Base-by-base conservation (phyloP, 2,329 filamentous ascomycete genomes). In the Alternaria viburni region DNA sequence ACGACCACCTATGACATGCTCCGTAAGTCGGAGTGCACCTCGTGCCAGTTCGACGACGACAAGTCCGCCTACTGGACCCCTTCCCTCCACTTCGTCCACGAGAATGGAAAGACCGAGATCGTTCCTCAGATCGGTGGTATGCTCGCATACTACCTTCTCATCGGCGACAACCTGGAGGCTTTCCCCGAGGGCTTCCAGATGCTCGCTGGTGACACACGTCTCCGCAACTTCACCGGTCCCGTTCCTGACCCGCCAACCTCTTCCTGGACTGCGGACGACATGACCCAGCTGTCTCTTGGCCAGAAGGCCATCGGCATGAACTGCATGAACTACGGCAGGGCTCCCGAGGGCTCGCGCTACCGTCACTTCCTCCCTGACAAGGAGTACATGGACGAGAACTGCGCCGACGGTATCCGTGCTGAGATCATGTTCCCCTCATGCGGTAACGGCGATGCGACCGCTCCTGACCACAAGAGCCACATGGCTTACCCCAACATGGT, bases 261-360 rank as follows among this genome's bases (percentile, higher is more conserved):
- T 12, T 67, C 80, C 23, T 97, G 94, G 94, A 76, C 80, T 5
- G 60, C 58, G 4, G 82, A 88, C 6, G 87, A 90, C 63, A 86
- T 87, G 73, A 91, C 90, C 11, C 93, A 97, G 82, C 79, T 81
- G 15, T 87, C 89, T 56, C 86, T 97, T 41, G 83, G 82, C 54
- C 91, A 97, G 83, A 93, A 94, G 65, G 93, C 94, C 10, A 73
- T 97, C 26, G 95, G 96, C 4, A 97, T 97, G 87, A 98, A 98
- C 85, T 98, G 96, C 81, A 83, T 99, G 64, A 90, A 98, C 87
- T 97, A 97, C 77, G 83, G 80, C 23, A 72, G 72, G 17, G 61
- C 80, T 0, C 83, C 91, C 3, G 93, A 97, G 79, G 86, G 86
- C 2, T 91, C 93, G 13, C 86, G 97, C 36, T 91, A 89, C 79